These are phyloP conservation scores for Colletotrichum tropicicola DNA, from an alignment of 2,329 filamentous ascomycete genomes.

Conservation along the genomic window DNA sequence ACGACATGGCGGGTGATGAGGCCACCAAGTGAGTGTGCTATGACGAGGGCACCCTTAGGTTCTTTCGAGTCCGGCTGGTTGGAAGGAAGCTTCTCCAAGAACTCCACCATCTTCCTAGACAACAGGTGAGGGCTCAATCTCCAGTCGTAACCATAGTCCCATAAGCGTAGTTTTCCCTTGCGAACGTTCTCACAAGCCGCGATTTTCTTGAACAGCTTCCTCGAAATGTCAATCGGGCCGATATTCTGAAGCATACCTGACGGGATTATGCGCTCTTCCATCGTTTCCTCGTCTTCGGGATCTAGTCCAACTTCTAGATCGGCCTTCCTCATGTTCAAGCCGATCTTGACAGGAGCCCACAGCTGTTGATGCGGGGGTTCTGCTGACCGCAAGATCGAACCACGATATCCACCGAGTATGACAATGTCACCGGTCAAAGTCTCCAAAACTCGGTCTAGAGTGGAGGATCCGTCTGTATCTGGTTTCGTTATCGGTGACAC, in stretches of 20 bases:
- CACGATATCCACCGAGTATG: slow-evolving; percentile 88
- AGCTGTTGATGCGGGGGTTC: slow-evolving; percentile 85
- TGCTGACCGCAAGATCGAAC: slow-evolving; percentile 87
- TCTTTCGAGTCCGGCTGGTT: slow-evolving; percentile 74
- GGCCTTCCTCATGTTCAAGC: slow-evolving; percentile 89
- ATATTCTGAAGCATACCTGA: slow-evolving; percentile 92
- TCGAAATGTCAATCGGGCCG: slow-evolving; percentile 89
- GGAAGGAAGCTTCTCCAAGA: slow-evolving; percentile 77
- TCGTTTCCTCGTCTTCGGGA: slow-evolving; percentile 82
- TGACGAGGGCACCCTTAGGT: slow-evolving; percentile 77
- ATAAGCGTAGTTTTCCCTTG: slow-evolving; percentile 77
- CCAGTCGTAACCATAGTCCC: slow-evolving; percentile 97
- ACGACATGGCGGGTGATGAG: slow-evolving; percentile 89
- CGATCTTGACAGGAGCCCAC: slow-evolving; percentile 94
- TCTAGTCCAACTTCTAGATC: slow-evolving; percentile 88
- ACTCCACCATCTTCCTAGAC: slow-evolving; percentile 75
- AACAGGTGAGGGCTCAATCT: slow-evolving; percentile 82
- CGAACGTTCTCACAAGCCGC: slow-evolving; percentile 78
- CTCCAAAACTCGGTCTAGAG: slow-evolving; percentile 67
- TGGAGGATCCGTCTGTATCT: slow-evolving; percentile 33
- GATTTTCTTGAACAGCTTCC: slow-evolving; percentile 81
- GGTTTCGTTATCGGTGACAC: slow-evolving; percentile 34
- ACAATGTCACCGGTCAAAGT: slow-evolving; percentile 85
- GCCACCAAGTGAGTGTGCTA: slow-evolving; percentile 89
- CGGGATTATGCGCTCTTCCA: slow-evolving; percentile 84